Conservation (phyloP, 768 basidiomycete species). For the Boletellus sp. region DNA sequence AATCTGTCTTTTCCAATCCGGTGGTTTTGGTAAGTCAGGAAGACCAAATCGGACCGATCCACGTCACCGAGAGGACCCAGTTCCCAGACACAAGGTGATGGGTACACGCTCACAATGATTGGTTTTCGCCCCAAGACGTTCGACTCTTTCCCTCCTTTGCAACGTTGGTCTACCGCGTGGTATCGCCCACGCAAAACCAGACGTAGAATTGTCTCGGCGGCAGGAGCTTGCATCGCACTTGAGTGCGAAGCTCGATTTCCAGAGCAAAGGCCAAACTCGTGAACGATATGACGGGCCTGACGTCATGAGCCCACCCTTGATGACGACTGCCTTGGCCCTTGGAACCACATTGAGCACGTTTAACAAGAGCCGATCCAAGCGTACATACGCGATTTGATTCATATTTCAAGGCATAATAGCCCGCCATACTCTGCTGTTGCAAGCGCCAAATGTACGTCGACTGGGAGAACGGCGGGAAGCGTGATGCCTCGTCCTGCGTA, state of each 20-base stretch:
- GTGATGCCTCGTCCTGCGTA: too few species aligned
- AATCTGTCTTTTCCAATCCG: background rate
- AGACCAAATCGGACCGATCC: background rate
- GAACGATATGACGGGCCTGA: too few species aligned
- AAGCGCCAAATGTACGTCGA: too few species aligned
- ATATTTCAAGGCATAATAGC: too few species aligned
- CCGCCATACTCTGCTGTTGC: too few species aligned
- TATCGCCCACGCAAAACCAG: background rate
- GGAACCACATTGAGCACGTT: background rate
- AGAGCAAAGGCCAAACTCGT: background rate
- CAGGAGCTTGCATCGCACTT: background rate
- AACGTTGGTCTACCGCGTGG: background rate
- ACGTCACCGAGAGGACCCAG: background rate
- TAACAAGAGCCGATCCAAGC: too few species aligned
- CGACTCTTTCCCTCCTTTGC: background rate
- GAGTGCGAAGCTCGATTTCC: background rate
- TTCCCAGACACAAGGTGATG: background rate
- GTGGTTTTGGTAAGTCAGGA: background rate
- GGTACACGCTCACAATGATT: background rate
- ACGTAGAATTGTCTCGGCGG: background rate
- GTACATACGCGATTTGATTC: too few species aligned
- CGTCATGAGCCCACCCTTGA: background rate
- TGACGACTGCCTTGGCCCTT: background rate
- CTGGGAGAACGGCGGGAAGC: too few species aligned
- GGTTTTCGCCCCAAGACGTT: background rate